Base-by-base conservation (phyloP, 2,329 filamentous ascomycete species). In the Mycogone perniciosa region DNA sequence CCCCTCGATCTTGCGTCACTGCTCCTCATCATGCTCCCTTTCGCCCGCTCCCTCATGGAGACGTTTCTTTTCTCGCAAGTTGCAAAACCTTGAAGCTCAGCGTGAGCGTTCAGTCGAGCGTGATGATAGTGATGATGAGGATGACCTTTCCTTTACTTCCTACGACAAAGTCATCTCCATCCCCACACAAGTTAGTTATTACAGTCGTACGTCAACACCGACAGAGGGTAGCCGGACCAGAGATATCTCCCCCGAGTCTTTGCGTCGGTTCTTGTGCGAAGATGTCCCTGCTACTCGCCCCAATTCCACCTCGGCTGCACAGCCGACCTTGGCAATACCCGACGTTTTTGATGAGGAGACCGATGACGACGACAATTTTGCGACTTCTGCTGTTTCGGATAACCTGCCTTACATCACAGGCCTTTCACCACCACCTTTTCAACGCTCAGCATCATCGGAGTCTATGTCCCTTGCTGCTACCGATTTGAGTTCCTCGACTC, bases 301-400 rank as follows among this genome's bases (percentile, higher is more conserved):
- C 13, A 58, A 55, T 50, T 63, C 56, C 10, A 61, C 58, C 31
- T 44, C 59, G 6, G 60, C 64, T 7, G 61, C 67, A n/a, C 62
- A 66, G 6, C 63, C 64, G 2, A 49, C 62, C 1, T 40, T 71
- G 7, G 44, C 60, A 20, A 70, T 71, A 6, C 65, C 69, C 13
- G 68, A 70, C 7, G 66, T 70, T 6, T 58, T 59, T 31, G 65
- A 63, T 6, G 77, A 79, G 49, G 75, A 76, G 46, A 68, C 68
- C 41, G 79, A 82, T 45, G 79, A 84, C 54, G 80, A 84, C 57
- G 78, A 82, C 56, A 83, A 83, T 65, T 84, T 84, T 58, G 79
- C 79, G n/a, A 74, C 71, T 4, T 75, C 76, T 1, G 72, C 75
- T 4, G 59, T 65, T 6, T 73, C 73, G 0, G 77, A 80, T 48